phyloP scores from a whole-genome alignment of 345 rosid species.

The Rhodomyrtus tomentosa region DNA sequence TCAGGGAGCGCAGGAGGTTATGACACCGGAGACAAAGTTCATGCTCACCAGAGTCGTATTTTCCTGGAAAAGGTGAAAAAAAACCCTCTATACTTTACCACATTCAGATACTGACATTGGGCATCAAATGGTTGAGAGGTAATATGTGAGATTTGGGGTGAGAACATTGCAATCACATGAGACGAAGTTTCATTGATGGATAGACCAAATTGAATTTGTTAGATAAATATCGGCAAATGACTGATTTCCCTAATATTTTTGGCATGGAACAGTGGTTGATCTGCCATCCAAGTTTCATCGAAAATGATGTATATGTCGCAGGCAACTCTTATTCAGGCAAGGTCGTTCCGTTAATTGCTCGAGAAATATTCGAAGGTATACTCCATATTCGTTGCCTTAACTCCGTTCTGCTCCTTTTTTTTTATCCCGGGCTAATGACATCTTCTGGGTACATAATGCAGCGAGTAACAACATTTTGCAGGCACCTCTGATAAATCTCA shows the following conservation, averaged over 20 bases:
- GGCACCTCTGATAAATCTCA: conserved; percentile 19
- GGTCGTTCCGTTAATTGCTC: conserved; percentile 17
- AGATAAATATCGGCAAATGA: neutral
- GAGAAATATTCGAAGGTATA: conserved; percentile 12
- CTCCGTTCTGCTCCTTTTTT: neutral
- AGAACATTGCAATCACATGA: neutral
- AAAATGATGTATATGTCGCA: conserved; percentile 12
- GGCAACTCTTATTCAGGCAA: conserved; percentile 30
- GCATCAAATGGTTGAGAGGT: neutral
- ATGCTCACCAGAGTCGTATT: conserved; percentile 5
- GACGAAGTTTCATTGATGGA: neutral
- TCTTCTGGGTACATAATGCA: neutral
- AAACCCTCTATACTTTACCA: neutral
- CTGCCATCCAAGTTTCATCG: conserved; percentile 13
- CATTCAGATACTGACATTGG: neutral
- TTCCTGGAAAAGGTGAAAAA: conserved; percentile 14
- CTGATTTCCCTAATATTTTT: neutral
- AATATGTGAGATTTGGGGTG: neutral
- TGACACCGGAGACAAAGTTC: conserved; percentile 8
- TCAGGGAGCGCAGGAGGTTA: neutral
- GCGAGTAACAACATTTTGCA: conserved; percentile 5
- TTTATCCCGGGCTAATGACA: neutral
- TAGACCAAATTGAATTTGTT: neutral
- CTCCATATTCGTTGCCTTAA: neutral
- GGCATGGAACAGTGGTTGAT: conserved; percentile 15